Base-by-base conservation (phyloP, 495 filamentous ascomycete species). In the Xylaria curta region DNA sequence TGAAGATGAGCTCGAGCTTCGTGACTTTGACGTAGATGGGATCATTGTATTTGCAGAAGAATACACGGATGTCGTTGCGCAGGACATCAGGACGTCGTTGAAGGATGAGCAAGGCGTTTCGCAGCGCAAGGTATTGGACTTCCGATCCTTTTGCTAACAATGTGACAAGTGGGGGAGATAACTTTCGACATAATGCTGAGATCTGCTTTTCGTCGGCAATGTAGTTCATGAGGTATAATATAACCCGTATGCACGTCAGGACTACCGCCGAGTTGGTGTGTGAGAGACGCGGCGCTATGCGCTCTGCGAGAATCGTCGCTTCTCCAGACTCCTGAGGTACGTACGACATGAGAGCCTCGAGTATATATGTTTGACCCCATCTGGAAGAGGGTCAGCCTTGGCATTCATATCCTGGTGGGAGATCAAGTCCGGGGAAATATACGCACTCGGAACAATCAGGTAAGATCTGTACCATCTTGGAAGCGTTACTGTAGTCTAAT, bases 41-140 rank as follows among this genome's bases (percentile, higher is more conserved):
- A 77, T 99, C 96, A 75, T 99, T 99, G 84, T 99, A 99, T 87
- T 99, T 99, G 88, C 96, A 99, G 82, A 99, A 99, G 83, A 99
- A 99, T 58, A 98, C 95, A 13, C 96, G 88, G 69, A 99, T 97
- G 81, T 99, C 96, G 81, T 97, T 98, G 49, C 96, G 89, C 9
- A 99, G 84, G 3, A 99, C 94, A 74, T 98, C 96, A 1, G 96
- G 96, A 66, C 95, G 87, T 72, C 96, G 89, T 79, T 99, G 96
- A 61, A 99, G 84, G 72, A 99, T 97, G 19, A 99, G 85, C 19
- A 98, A 87, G 5, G 97, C 97, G 82, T 99, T 99, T 69, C 97
- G 88, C 13, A 99, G 86, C 3, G 95, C 96, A 13, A 99, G 87
- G 76, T 99, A 99, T 80, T 99, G 96, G 5, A 99, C 94, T 80